Percentiles rank a stretch among this genome's conserved stretches.
phyloP scores from a whole-genome alignment of 2,329 filamentous ascomycete genomes.

The Beauveria pseudobassiana region DNA sequence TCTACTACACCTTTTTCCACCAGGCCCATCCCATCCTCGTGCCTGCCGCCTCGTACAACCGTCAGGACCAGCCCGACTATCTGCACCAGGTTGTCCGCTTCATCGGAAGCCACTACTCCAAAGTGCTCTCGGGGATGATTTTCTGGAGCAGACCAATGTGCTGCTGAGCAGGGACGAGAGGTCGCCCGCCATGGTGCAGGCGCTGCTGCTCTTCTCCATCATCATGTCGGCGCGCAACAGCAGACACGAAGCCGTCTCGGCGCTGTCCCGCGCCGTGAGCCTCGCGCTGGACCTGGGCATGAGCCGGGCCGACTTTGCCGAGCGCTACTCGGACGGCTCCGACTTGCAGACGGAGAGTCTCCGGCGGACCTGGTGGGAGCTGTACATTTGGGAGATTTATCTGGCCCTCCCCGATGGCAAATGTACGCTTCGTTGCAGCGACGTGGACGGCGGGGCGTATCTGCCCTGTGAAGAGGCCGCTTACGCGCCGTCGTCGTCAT shows the following conservation, averaged over 20 bases:
- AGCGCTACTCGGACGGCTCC: not conserved
- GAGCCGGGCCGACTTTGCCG: not conserved
- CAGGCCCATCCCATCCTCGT: not conserved
- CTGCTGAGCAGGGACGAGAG: not conserved
- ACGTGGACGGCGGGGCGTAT: not conserved
- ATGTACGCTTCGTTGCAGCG: not conserved
- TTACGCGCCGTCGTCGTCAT: not conserved
- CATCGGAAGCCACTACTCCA: conserved; percentile 2
- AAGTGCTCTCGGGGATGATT: not conserved
- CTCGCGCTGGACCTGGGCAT: not conserved
- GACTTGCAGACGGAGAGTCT: not conserved
- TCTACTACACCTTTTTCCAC: not conserved
- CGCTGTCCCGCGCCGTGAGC: not conserved
- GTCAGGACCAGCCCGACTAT: not conserved
- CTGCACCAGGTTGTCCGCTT: not conserved
- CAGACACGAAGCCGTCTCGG: not conserved
- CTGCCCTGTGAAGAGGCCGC: not conserved
- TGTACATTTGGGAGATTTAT: not conserved
- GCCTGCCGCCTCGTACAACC: not conserved
- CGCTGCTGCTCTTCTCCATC: not conserved
- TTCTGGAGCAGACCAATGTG: not conserved
- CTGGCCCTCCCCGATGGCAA: not conserved
- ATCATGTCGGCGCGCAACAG: not conserved
- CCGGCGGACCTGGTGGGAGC: not conserved
- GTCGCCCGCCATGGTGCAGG: not conserved